Evolutionary conservation across 2,329 filamentous ascomycete genomes (phyloP).

Genomic region (Stemphylium beticola): DNA sequence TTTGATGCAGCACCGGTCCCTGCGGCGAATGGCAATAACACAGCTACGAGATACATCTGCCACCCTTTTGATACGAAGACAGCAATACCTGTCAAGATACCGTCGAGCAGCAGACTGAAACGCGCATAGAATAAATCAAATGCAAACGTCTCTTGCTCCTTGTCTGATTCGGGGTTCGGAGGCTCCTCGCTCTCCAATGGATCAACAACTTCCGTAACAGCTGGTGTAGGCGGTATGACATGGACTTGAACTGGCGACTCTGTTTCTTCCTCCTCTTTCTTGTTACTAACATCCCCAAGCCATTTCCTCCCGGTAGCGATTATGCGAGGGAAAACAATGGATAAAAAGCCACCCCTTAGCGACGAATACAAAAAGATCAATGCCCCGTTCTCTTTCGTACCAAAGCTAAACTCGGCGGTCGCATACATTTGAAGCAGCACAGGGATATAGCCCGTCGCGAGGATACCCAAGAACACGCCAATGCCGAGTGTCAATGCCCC

Average conservation of each 20-base stretch:
- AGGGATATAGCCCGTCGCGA: constrained; percentile 72
- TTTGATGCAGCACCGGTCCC: constrained; percentile 74
- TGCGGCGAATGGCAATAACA: constrained; percentile 70
- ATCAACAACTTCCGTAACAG: constrained; percentile 54
- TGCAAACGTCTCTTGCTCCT: constrained; percentile 57
- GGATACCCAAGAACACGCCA: constrained; percentile 71
- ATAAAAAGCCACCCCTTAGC: constrained; percentile 54
- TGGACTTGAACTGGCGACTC: constrained; percentile 29
- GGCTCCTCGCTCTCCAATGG: constrained; percentile 59
- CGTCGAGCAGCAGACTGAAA: constrained; percentile 70
- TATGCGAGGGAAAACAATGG: constrained; percentile 53
- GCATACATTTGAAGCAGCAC: constrained; percentile 61
- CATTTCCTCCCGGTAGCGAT: constrained; percentile 51
- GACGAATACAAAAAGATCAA: constrained; percentile 55
- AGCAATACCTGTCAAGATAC: constrained; percentile 66
- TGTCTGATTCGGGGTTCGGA: constrained; percentile 37
- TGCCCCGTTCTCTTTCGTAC: constrained; percentile 53
- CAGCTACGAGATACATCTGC: constrained; percentile 72
- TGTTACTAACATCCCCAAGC: constrained; percentile 37
- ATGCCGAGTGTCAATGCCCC: constrained; percentile 68
- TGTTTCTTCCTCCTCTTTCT: constrained; percentile 10
- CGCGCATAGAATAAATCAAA: constrained; percentile 74
- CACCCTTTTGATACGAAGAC: constrained; percentile 67
- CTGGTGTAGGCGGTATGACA: constrained; percentile 30
- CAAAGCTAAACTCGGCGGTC: constrained; percentile 54